phyloP scores from a whole-genome alignment of 2,329 filamentous ascomycete species.

The Aotearoamyces nothofagi region DNA sequence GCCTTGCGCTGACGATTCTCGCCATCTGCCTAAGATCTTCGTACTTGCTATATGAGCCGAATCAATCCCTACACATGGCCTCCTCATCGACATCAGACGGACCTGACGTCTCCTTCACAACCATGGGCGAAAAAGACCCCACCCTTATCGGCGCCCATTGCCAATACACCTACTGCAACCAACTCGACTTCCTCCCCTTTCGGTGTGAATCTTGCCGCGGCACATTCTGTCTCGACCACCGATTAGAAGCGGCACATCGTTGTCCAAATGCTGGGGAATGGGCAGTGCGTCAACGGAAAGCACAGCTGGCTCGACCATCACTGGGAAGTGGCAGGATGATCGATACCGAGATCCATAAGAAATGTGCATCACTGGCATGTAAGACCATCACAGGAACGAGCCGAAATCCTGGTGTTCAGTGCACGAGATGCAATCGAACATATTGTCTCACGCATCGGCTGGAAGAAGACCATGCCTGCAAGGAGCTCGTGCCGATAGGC shows the following conservation, averaged over 20 bases:
- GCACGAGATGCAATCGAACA: constrained; percentile 51
- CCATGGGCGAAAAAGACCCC: constrained; percentile 65
- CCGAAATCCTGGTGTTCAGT: constrained; percentile 53
- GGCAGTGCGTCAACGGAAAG: constrained; percentile 39
- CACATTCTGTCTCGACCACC: constrained; percentile 89
- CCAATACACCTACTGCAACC: constrained; percentile 79
- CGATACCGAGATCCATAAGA: constrained; percentile 43
- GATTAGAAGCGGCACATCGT: constrained; percentile 68
- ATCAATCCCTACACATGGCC: too few species aligned
- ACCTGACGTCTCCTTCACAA: constrained; percentile 44
- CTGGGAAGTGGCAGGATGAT: constrained; percentile 38
- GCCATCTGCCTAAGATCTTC: too few species aligned
- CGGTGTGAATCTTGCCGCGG: constrained; percentile 75
- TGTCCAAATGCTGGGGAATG: constrained; percentile 45
- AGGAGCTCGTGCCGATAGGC: constrained; percentile 49
- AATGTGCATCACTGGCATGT: constrained; percentile 51
- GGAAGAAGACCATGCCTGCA: constrained; percentile 72
- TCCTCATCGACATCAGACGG: constrained; percentile 29
- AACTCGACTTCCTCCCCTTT: constrained; percentile 93
- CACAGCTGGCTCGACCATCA: constrained; percentile 35
- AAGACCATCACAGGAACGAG: constrained; percentile 58
- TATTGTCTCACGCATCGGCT: constrained; percentile 71
- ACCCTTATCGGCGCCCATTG: constrained; percentile 83
- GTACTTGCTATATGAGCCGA: too few species aligned
- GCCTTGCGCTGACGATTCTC: too few species aligned